Base-by-base conservation (phyloP, 176 grass and related monocot genomes). In the Melocanna baccifera region DNA sequence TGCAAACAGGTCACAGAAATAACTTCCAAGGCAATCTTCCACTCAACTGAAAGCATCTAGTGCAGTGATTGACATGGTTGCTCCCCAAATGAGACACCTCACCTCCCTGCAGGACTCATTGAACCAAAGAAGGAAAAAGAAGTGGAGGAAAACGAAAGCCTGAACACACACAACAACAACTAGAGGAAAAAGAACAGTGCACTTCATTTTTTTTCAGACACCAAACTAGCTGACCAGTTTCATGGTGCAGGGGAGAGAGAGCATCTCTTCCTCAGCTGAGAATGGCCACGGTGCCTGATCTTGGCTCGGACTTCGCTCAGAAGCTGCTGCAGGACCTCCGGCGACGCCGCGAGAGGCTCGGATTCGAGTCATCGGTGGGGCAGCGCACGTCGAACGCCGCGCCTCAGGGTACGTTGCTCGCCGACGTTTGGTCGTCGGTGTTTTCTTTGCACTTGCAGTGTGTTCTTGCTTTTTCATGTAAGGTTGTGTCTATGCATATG, bases 281-380 rank as follows among this genome's bases (percentile, higher is more conserved):
- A 15, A 92, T 94, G 92, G 88, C 79, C 73, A 90, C 30, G 87
- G 88, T 77, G 56, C 86, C 87, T 55, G 89, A 91, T 62, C 84
- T 90, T 12, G 85, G 85, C 81, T 91, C 96, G 3, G 96, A 99
- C 83, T 99, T 99, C 47, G 68, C 96, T 6, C 93, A 99, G 87
- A 99, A 99, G 75, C 69, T 99, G 83, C 79, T 99, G 64, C 88
- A 81, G 62, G 96, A 99, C 88, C 90, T 99, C 78, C 88, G 93
- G 71, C 67, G 77, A 0, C 87, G 96, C 69, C 91, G 94, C 82
- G 88, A 99, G 81, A 89, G 77, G 81, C 89, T 99, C 65, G 93
- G 96, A 20, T 92, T 85, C 9, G 61, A 88, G n/a, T 88, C 46
- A 11, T 6, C 67, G 16, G 40, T 73, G 52, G 30, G 50, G 37